Conservation (phyloP, 495 filamentous ascomycete genomes). For the Aspergillus ostianus region DNA sequence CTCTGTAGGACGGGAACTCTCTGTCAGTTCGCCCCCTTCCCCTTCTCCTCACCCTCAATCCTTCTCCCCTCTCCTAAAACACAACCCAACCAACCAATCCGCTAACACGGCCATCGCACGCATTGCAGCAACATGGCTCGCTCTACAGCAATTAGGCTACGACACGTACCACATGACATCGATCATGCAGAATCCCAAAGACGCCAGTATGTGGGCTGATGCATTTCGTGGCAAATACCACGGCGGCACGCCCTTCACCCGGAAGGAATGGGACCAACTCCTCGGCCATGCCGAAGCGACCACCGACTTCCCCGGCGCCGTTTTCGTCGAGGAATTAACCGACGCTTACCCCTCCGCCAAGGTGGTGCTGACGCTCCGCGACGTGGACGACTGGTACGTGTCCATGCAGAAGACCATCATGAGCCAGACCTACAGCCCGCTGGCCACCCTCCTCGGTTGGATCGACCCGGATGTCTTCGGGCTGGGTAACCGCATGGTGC, state of each 20-base stretch:
- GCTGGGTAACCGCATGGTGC: conserved; percentile 25
- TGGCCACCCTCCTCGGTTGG: conserved; percentile 18
- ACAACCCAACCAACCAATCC: not conserved
- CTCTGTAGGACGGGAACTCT: conserved; percentile 18
- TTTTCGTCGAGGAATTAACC: conserved; percentile 41
- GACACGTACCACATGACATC: conserved; percentile 24
- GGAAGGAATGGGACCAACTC: conserved; percentile 53
- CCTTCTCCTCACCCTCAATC: not conserved
- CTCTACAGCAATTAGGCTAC: conserved; percentile 15
- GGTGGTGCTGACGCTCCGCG: conserved; percentile 40
- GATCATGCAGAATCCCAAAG: conserved; percentile 33
- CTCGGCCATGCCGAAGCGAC: conserved; percentile 45
- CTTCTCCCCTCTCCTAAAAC: not conserved
- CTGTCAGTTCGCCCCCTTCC: conserved; percentile 9
- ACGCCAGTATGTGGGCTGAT: conserved; percentile 48
- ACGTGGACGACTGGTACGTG: conserved; percentile 42
- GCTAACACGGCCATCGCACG: conserved; percentile 1
- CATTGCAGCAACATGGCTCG: conserved; percentile 15
- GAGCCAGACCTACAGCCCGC: conserved; percentile 17
- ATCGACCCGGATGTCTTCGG: conserved; percentile 10
- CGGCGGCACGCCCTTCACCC: conserved; percentile 40
- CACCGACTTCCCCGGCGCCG: conserved; percentile 35
- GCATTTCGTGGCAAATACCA: conserved; percentile 52
- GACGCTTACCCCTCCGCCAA: conserved; percentile 42
- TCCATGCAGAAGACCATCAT: conserved; percentile 38